Evolutionary conservation across 2,329 filamentous ascomycete species (phyloP).

Genomic region (Zymoseptoria tritici): DNA sequence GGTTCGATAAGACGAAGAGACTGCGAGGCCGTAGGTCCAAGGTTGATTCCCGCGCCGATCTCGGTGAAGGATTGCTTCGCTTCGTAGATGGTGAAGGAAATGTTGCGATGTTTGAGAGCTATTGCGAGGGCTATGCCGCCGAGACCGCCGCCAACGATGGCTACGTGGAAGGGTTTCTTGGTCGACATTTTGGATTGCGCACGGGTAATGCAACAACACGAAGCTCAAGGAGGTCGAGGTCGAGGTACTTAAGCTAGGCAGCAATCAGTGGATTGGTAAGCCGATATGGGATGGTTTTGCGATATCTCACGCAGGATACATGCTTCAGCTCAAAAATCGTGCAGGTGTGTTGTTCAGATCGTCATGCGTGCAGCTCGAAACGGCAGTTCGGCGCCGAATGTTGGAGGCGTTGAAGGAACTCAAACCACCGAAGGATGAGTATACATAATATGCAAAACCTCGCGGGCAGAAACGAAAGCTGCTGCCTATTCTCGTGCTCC

Average conservation of each 20-base stretch:
- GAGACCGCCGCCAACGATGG: slow-evolving; percentile 55
- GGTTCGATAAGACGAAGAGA: slow-evolving; percentile 75
- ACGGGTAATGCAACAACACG: too few species aligned
- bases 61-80: slow-evolving; percentile 47
- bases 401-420: too few species aligned
- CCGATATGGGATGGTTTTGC: neutral
- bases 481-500: neutral
- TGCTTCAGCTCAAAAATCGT: neutral
- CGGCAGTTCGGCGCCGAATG: neutral
- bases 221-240: neutral
- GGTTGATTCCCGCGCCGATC: slow-evolving; percentile 51
- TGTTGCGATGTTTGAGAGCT: slow-evolving; percentile 36
- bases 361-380: neutral
- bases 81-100: slow-evolving; percentile 28
- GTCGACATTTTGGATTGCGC: too few species aligned
- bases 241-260: neutral
- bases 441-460: neutral
- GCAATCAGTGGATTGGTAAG: neutral
- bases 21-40: slow-evolving; percentile 73
- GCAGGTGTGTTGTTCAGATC: neutral
- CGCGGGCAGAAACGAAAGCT: neutral
- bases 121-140: slow-evolving; percentile 49
- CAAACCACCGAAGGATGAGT: too few species aligned
- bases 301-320: neutral
- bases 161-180: slow-evolving; percentile 22